Evolutionary conservation across 129 eudicot species (phyloP).

Genomic region (Centrapalus pauciflorus): DNA sequence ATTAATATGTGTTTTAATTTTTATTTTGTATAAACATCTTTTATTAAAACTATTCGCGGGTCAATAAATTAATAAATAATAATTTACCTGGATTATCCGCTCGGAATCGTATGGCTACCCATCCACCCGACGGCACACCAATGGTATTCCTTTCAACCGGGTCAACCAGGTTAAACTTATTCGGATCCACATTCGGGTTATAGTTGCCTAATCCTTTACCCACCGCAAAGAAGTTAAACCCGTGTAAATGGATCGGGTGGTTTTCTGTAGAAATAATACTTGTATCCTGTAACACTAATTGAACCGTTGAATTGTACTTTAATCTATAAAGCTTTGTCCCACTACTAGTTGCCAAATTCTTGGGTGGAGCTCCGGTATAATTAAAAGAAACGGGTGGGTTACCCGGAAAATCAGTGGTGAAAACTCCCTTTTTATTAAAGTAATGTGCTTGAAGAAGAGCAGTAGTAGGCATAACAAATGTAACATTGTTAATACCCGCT

Average conservation of each 20-base stretch:
- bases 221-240: constrained; percentile 69
- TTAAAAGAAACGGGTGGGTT: constrained; percentile 55
- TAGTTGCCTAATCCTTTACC: constrained; percentile 76
- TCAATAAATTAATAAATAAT: background rate
- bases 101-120: constrained; percentile 72
- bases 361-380: constrained; percentile 52
- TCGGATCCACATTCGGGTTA: constrained; percentile 50
- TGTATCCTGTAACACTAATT: constrained; percentile 71
- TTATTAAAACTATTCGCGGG: too few species aligned
- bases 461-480: constrained; percentile 69
- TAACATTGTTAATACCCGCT: constrained; percentile 62
- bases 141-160: constrained; percentile 87
- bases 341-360: constrained; percentile 38
- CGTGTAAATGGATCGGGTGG: constrained; percentile 82
- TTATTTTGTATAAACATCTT: too few species aligned
- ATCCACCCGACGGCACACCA: constrained; percentile 86
- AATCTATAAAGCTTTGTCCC: constrained; percentile 66
- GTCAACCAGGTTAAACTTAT: constrained; percentile 65
- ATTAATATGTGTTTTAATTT: too few species aligned
- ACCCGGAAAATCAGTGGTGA: constrained; percentile 73
- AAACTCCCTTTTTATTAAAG: constrained; percentile 60
- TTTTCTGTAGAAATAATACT: constrained; percentile 60
- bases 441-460: constrained; percentile 70
- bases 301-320: constrained; percentile 59
- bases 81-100: constrained; percentile 82